These are phyloP conservation scores for Pichia gijzeniarum DNA, from an alignment of 805 yeast species.

Conservation along the genomic window DNA sequence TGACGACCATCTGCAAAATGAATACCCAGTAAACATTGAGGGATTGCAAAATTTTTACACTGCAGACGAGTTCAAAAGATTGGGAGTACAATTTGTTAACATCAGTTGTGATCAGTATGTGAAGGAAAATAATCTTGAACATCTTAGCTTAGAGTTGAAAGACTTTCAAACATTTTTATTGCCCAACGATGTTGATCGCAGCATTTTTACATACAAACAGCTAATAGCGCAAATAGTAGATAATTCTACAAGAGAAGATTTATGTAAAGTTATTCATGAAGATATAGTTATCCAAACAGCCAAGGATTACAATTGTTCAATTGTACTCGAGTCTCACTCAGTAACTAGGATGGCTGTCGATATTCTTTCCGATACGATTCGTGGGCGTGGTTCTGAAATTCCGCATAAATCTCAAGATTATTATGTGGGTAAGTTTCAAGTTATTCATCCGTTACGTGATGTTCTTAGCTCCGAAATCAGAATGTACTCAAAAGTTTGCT, in stretches of 20 bases:
- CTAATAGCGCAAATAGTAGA: constrained; percentile 37
- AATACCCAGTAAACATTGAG: not conserved
- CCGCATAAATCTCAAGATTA: constrained; percentile 32
- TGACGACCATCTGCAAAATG: constrained; percentile 1
- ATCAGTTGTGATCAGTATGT: constrained; percentile 38
- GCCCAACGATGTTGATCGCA: constrained; percentile 2
- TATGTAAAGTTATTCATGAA: constrained; percentile 40
- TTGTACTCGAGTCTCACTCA: constrained; percentile 67
- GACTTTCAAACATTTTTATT: constrained; percentile 21
- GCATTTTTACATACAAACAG: constrained; percentile 23
- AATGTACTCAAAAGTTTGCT: constrained; percentile 42
- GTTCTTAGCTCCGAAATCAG: constrained; percentile 62
- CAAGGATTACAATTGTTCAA: constrained; percentile 35
- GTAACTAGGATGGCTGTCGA: constrained; percentile 82
- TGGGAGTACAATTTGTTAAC: constrained; percentile 35
- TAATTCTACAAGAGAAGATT: constrained; percentile 63
- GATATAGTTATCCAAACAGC: constrained; percentile 46
- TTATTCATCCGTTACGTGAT: constrained; percentile 70
- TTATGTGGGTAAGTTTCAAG: constrained; percentile 21
- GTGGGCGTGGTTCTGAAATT: constrained; percentile 76
- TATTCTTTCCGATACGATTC: constrained; percentile 71
- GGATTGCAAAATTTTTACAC: constrained; percentile 15
- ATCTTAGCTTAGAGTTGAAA: constrained; percentile 28
- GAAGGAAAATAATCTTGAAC: constrained; percentile 25
- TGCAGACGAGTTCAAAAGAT: constrained; percentile 14